These are phyloP conservation scores for Strobilomyces confusus DNA, from an alignment of 768 basidiomycete genomes.

Conservation along the genomic window DNA sequence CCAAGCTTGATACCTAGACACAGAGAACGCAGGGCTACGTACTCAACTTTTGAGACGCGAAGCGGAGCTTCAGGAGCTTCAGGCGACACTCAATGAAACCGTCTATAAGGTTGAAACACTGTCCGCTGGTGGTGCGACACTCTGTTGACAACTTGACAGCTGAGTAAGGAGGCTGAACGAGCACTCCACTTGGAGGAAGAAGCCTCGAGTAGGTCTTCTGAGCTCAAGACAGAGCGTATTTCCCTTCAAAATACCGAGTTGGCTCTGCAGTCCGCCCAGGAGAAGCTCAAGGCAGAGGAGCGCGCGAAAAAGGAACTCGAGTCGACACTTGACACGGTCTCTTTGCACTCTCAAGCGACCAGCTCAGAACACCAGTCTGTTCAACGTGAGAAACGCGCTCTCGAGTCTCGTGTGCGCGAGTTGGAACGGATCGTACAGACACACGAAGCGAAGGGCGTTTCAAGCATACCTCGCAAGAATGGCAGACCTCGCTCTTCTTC, in stretches of 20 bases:
- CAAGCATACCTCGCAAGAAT: conserved; percentile 31
- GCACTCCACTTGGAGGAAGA: conserved; percentile 52
- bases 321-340: conserved; percentile 50
- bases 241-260: conserved; percentile 48
- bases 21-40: conserved; percentile 32
- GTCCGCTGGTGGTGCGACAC: background rate
- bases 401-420: conserved; percentile 57
- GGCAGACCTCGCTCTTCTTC: conserved; percentile 58
- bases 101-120: conserved; percentile 32
- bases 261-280: conserved; percentile 45
- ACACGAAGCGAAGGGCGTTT: conserved; percentile 32
- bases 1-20: conserved; percentile 25
- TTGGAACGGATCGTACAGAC: conserved; percentile 43
- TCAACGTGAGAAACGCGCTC: conserved; percentile 52
- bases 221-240: conserved; percentile 53
- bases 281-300: conserved; percentile 49
- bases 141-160: conserved; percentile 33
- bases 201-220: conserved; percentile 46
- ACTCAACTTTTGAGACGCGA: conserved; percentile 35
- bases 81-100: conserved; percentile 32
- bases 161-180: conserved; percentile 54
- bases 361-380: conserved; percentile 41
- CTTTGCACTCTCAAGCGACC: conserved; percentile 48
- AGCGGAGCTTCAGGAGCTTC: conserved; percentile 34
- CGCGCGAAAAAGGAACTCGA: conserved; percentile 52